Percentiles rank a stretch among this genome's conserved stretches.
Conservation (phyloP, 2,329 filamentous ascomycete genomes). For the Teratosphaeria gauchensis region DNA sequence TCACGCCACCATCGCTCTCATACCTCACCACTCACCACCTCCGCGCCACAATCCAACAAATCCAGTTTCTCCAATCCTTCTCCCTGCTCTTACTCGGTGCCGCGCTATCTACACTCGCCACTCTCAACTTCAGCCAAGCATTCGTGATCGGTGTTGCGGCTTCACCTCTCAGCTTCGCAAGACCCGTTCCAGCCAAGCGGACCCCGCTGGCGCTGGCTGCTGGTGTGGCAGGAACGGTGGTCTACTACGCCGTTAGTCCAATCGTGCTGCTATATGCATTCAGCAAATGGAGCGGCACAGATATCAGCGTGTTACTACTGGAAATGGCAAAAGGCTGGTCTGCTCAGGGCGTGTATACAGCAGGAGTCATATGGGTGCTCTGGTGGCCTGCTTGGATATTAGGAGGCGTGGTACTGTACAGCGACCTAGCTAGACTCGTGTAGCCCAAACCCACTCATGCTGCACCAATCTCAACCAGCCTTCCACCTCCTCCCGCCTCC, state of each 20-base stretch:
- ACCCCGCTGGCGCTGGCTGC: constrained; percentile 3
- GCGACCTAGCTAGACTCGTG: not conserved
- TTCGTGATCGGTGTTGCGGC: constrained; percentile 75
- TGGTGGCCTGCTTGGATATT: constrained; percentile 27
- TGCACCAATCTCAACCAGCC: constrained; percentile 27
- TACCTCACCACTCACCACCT: not conserved
- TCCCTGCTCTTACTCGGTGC: constrained; percentile 87
- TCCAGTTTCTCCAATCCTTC: constrained; percentile 75
- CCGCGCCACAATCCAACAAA: constrained; percentile 46
- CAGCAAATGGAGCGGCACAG: constrained; percentile 4
- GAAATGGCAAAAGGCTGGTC: constrained; percentile 24
- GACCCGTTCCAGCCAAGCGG: constrained; percentile 15
- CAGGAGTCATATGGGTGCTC: constrained; percentile 21
- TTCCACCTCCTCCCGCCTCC: constrained; percentile 54
- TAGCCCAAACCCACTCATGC: not conserved
- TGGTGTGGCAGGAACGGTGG: constrained; percentile 4
- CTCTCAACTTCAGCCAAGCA: constrained; percentile 87
- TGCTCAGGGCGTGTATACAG: constrained; percentile 24
- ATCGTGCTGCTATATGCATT: constrained; percentile 13
- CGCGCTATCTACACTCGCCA: constrained; percentile 84
- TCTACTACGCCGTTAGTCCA: constrained; percentile 13
- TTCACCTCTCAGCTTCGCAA: constrained; percentile 67
- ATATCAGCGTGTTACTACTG: constrained; percentile 8
- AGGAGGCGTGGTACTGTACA: constrained; percentile 7
- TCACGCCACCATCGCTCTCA: constrained; percentile 17